A percentile compares a stretch with the other conserved stretches of the same genome.
phyloP scores from a whole-genome alignment of 78 protist species.

The slime mould (Dictyostelium discoideum) region dicty_2.7 NC_007088.5:3322501-3323000 shows the following conservation, averaged over 20 bases:
- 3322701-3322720: constrained; percentile 79
- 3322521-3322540: constrained; percentile 42
- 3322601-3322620: constrained; percentile 77
- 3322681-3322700: constrained; percentile 92
- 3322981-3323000: neutral
- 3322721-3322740: constrained; percentile 71
- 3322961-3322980: neutral
- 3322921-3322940: no score
- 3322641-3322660: constrained; percentile 87
- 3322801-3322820: constrained; percentile 20
- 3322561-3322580: constrained; percentile 94
- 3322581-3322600: constrained; percentile 88
- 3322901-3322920: constrained; percentile 86
- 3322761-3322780: constrained; percentile 94
- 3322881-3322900: constrained; percentile 97
- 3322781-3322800: constrained; percentile 82
- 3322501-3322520: constrained; percentile 96
- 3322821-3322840: constrained; percentile 81
- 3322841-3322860: constrained; percentile 88
- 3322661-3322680: constrained; percentile 88
- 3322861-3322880: constrained; percentile 88
- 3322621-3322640: constrained; percentile 93
- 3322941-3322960: neutral
- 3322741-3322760: constrained; percentile 92
- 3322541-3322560: constrained; percentile 50